phyloP scores from a whole-genome alignment of 352 stramenopile genomes.

The Phytophthora citrophthora region DNA sequence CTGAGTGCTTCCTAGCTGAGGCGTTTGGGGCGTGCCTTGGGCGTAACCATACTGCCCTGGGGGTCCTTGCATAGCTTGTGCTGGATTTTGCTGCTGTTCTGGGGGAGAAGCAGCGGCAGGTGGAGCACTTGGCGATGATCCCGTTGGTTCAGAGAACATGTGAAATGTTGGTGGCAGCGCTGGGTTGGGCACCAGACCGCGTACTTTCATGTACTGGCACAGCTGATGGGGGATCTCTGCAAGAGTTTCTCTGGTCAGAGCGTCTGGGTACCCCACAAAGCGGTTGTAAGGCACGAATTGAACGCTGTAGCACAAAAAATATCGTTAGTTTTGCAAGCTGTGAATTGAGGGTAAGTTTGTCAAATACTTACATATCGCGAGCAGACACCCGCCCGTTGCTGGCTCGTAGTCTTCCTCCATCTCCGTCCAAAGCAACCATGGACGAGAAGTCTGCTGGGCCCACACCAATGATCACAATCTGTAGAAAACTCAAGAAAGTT shows the following conservation, averaged over 20 bases:
- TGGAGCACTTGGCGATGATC: conserved; percentile 8
- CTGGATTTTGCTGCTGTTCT: conserved; percentile 15
- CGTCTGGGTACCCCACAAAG: conserved; percentile 49
- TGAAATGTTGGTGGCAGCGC: conserved; percentile 55
- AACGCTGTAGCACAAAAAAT: conserved; percentile 37
- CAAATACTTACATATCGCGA: conserved; percentile 63
- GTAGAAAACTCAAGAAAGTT: conserved; percentile 15
- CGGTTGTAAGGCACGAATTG: conserved; percentile 72
- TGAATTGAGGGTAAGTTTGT: neutral
- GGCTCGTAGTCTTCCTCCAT: conserved; percentile 56
- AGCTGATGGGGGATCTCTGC: conserved; percentile 80
- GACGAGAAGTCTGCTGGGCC: conserved; percentile 72
- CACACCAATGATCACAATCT: conserved; percentile 84
- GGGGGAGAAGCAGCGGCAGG: conserved; percentile 19
- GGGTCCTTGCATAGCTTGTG: conserved; percentile 20
- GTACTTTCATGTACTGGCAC: conserved; percentile 79
- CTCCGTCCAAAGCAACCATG: conserved; percentile 71
- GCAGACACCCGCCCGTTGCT: conserved; percentile 41
- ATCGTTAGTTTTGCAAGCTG: neutral
- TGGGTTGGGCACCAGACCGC: conserved; percentile 58
- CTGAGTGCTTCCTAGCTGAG: conserved; percentile 25
- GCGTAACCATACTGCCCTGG: conserved; percentile 39
- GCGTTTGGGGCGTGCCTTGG: conserved; percentile 25
- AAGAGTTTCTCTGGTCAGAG: conserved; percentile 60
- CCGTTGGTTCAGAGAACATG: conserved; percentile 46